Evolutionary conservation across 352 stramenopile genomes (phyloP).

Genomic region (Phytophthora fragariaefolia): DNA sequence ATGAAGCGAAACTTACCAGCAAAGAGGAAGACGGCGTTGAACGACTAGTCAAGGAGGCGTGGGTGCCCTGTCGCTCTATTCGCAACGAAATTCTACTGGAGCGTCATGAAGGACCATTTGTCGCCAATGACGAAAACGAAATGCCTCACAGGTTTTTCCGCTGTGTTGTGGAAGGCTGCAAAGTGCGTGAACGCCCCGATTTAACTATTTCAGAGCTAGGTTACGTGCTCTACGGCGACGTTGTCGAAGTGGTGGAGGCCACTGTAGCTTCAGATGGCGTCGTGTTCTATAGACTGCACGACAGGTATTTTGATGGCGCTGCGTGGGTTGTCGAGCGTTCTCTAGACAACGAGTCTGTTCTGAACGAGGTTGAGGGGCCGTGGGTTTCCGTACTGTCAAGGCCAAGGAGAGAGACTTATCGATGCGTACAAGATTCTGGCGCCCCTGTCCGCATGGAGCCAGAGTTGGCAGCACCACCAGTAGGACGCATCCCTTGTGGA

Average conservation of each 20-base stretch:
- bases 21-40: slow-evolving; percentile 21
- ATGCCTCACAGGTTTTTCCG: slow-evolving; percentile 48
- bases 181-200: slow-evolving; percentile 58
- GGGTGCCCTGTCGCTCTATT: slow-evolving; percentile 77
- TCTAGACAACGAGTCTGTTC: slow-evolving; percentile 78
- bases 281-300: slow-evolving; percentile 68
- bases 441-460: slow-evolving; percentile 65
- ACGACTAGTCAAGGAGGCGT: slow-evolving; percentile 47
- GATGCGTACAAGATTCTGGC: slow-evolving; percentile 74
- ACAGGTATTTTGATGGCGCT: slow-evolving; percentile 70
- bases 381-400: slow-evolving; percentile 27
- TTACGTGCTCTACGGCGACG: slow-evolving; percentile 79
- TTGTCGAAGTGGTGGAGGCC: slow-evolving; percentile 72
- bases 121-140: neutral
- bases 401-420: slow-evolving; percentile 42
- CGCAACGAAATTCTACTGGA: slow-evolving; percentile 81
- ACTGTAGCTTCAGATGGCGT: slow-evolving; percentile 51
- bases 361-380: slow-evolving; percentile 67
- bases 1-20: slow-evolving; percentile 18
- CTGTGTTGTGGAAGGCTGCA: slow-evolving; percentile 83
- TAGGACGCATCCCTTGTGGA: slow-evolving; percentile 66
- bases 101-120: slow-evolving; percentile 55
- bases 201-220: slow-evolving; percentile 68
- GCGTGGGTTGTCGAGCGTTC: slow-evolving; percentile 80
- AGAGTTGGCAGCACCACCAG: slow-evolving; percentile 59